Conservation (phyloP, 192 early-diverging fungal species). For the Chytriomyces sp. region DNA sequence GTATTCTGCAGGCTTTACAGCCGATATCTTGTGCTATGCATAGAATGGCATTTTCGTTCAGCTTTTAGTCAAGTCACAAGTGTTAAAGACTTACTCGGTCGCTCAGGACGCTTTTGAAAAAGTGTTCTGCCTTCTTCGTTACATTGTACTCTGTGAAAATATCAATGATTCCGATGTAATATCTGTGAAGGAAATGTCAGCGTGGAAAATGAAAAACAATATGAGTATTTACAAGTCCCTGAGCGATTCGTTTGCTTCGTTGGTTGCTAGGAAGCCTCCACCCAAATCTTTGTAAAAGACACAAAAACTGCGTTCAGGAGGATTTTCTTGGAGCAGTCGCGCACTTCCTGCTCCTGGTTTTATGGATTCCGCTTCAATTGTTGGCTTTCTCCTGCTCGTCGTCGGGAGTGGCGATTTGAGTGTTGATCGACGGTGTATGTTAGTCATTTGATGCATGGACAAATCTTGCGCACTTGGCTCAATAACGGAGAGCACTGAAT, state of each 20-base stretch:
- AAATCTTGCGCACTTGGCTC: conserved; percentile 54
- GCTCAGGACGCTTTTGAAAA: conserved; percentile 81
- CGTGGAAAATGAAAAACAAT: too few relatives aligned
- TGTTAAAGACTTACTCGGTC: conserved; percentile 62
- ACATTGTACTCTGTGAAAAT: conserved; percentile 94
- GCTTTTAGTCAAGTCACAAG: conserved; percentile 9
- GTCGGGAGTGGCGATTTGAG: not conserved
- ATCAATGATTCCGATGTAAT: conserved; percentile 97
- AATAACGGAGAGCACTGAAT: conserved; percentile 86
- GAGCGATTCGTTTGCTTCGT: conserved; percentile 67
- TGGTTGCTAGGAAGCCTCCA: conserved; percentile 75
- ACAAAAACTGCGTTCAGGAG: conserved; percentile 62
- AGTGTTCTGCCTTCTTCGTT: conserved; percentile 85
- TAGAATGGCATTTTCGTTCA: not conserved
- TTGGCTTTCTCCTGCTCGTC: not conserved
- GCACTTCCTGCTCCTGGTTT: not conserved
- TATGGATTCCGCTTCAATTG: not conserved
- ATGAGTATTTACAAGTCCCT: too few relatives aligned
- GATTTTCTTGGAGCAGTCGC: not conserved
- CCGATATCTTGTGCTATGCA: conserved; percentile 62
- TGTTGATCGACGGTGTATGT: not conserved
- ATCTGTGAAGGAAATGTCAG: too few relatives aligned
- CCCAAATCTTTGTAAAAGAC: conserved; percentile 91
- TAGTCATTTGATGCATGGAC: not conserved
- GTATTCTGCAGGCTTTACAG: conserved; percentile 82